Evolutionary conservation across 495 filamentous ascomycete species (phyloP).

Genomic region (Paragyromitra xinjiangensis): DNA sequence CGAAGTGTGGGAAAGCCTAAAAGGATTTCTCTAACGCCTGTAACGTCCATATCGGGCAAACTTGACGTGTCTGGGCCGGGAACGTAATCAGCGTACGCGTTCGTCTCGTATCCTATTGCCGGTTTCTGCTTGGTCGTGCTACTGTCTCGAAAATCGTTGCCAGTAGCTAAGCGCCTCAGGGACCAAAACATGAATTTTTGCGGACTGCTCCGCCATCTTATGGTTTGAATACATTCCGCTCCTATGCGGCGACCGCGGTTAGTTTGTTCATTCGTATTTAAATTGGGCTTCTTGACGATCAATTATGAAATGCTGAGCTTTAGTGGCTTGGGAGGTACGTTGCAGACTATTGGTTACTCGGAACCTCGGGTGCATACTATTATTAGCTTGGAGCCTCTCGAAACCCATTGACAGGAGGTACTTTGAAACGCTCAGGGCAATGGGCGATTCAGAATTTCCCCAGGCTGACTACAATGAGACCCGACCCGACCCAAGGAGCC

Average conservation of each 20-base stretch:
- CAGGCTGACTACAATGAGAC: constrained; percentile 8
- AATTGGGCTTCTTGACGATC: constrained; percentile 1
- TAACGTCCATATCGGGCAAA: constrained; percentile 7
- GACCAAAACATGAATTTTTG: constrained; percentile 8
- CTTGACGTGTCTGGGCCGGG: background rate
- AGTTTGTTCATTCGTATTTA: background rate
- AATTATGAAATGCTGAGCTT: background rate
- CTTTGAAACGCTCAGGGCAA: constrained; percentile 33
- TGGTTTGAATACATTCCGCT: background rate
- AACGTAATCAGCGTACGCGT: background rate
- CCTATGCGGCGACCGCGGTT: background rate
- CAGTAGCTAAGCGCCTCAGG: constrained; percentile 34
- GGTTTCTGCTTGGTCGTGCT: constrained; percentile 11
- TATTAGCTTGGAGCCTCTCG: constrained; percentile 23
- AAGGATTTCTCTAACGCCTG: constrained; percentile 13
- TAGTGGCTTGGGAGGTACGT: constrained; percentile 8
- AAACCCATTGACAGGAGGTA: constrained; percentile 26
- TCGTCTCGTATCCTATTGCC: background rate
- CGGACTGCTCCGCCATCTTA: background rate
- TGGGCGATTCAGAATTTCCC: constrained; percentile 6
- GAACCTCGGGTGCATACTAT: constrained; percentile 17
- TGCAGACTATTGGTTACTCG: constrained; percentile 12
- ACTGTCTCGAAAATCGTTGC: constrained; percentile 5
- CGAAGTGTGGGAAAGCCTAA: background rate
- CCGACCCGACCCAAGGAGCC: background rate